Percentiles rank a stretch among this genome's conserved stretches.
phyloP scores from a whole-genome alignment of 2,329 filamentous ascomycete genomes.

The Cadophora luteo-olivacea region DNA sequence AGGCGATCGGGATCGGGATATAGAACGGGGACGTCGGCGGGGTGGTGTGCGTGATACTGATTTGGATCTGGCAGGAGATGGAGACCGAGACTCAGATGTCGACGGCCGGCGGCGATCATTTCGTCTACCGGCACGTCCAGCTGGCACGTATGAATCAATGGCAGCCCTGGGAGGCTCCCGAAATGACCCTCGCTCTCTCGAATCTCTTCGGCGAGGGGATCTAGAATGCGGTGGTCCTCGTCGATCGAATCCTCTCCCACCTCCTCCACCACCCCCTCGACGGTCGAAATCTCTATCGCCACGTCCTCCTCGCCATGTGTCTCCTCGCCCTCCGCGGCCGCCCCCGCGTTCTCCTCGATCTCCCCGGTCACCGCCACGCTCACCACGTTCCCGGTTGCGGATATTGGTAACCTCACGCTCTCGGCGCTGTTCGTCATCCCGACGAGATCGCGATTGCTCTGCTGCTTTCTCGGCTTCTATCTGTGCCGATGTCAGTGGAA shows the following conservation, averaged over 20 bases:
- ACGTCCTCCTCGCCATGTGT: conserved; percentile 54
- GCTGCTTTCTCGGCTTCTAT: conserved; percentile 83
- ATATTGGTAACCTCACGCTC: conserved; percentile 74
- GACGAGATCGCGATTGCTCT: conserved; percentile 73
- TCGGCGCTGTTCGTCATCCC: conserved; percentile 73
- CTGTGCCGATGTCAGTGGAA: conserved; percentile 51
- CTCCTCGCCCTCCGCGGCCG: conserved; percentile 54
- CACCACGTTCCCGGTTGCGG: conserved; percentile 68
- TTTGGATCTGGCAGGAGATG: conserved; percentile 35
- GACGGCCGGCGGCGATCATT: conserved; percentile 43
- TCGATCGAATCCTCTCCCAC: conserved; percentile 48
- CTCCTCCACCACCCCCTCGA: conserved; percentile 23
- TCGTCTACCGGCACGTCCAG: conserved; percentile 40
- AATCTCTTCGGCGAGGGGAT: conserved; percentile 49
- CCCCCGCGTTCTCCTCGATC: conserved; percentile 53
- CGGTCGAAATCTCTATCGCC: conserved; percentile 53
- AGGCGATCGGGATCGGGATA: conserved; percentile 44
- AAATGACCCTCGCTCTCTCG: conserved; percentile 46
- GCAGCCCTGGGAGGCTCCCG: conserved; percentile 36
- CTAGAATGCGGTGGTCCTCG: conserved; percentile 53
- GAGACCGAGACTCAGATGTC: conserved; percentile 43
- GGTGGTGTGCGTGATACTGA: conserved; percentile 42
- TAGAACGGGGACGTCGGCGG: conserved; percentile 39
- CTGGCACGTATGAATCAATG: conserved; percentile 45
- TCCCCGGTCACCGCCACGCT: conserved; percentile 56